Evolutionary conservation across 225 moss, liverwort and hornwort species (phyloP).

Genomic region (Physcomitrium patens): DNA sequence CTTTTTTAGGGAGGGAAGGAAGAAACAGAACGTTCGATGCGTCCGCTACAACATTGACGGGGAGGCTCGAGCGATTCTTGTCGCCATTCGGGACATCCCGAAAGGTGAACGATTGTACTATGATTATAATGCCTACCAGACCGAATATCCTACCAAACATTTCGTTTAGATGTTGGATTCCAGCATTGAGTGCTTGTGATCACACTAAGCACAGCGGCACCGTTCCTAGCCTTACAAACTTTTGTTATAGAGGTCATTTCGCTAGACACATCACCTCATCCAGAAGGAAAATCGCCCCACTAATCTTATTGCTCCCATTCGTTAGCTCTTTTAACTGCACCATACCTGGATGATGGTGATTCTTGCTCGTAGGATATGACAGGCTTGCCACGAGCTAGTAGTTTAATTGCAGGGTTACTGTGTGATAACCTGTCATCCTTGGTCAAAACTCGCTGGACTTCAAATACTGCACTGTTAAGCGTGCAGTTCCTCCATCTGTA

Average conservation of each 20-base stretch:
- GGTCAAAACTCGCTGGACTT: background rate
- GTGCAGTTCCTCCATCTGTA: background rate
- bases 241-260: constrained; percentile 12
- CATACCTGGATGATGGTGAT: background rate
- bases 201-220: no score
- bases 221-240: no score
- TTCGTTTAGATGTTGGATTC: constrained; percentile 32
- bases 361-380: constrained; percentile 18
- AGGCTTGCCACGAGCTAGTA: background rate
- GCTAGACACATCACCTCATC: background rate
- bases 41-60: constrained; percentile 66
- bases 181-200: no score
- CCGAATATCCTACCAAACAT: constrained; percentile 67
- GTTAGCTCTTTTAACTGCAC: background rate
- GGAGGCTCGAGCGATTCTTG: constrained; percentile 56
- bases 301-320: background rate
- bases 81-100: constrained; percentile 68
- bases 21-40: constrained; percentile 66
- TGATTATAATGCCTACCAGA: constrained; percentile 66
- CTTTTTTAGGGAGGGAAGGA: constrained; percentile 61
- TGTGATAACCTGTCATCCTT: background rate
- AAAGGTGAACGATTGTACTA: constrained; percentile 72
- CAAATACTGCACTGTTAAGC: constrained; percentile 6
- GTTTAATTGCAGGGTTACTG: constrained; percentile 5
- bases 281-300: background rate